Evolutionary conservation across 2,329 filamentous ascomycete species (phyloP).

Genomic region (Sclerotinia subarctica): DNA sequence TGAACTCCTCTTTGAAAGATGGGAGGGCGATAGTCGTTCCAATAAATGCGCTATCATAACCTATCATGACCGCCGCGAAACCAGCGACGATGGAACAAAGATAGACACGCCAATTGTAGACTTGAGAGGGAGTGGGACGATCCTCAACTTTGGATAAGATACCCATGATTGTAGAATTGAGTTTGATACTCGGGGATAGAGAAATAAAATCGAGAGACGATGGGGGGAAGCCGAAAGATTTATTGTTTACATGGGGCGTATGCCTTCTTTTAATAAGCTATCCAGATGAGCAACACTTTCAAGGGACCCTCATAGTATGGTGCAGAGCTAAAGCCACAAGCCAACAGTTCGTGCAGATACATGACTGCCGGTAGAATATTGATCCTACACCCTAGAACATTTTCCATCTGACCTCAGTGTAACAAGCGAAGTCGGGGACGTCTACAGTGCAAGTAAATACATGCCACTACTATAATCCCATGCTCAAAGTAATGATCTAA

Average conservation of each 20-base stretch:
- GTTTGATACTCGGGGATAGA: neutral
- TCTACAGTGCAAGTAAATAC: neutral
- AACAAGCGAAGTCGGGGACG: neutral
- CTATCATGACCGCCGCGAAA: constrained; percentile 31
- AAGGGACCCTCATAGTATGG: neutral
- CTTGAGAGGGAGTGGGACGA: constrained; percentile 29
- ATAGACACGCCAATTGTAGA: constrained; percentile 32
- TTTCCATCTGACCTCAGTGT: neutral
- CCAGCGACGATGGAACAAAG: constrained; percentile 27
- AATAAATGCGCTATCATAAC: constrained; percentile 33
- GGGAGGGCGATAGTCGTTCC: constrained; percentile 31
- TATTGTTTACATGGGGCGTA: neutral
- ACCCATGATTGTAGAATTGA: constrained; percentile 23
- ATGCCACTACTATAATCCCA: neutral
- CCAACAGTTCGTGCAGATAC: neutral
- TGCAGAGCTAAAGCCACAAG: neutral
- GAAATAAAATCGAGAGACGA: neutral
- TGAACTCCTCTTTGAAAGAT: constrained; percentile 29
- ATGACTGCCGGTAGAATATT: neutral
- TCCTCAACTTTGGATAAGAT: constrained; percentile 31
- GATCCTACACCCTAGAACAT: neutral
- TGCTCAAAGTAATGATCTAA: neutral
- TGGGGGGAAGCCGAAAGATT: too few species aligned
- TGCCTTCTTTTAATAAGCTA: neutral
- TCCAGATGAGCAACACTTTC: neutral